phyloP scores from a whole-genome alignment of 192 early-diverging fungal species.

The Backusella macrospora region DNA sequence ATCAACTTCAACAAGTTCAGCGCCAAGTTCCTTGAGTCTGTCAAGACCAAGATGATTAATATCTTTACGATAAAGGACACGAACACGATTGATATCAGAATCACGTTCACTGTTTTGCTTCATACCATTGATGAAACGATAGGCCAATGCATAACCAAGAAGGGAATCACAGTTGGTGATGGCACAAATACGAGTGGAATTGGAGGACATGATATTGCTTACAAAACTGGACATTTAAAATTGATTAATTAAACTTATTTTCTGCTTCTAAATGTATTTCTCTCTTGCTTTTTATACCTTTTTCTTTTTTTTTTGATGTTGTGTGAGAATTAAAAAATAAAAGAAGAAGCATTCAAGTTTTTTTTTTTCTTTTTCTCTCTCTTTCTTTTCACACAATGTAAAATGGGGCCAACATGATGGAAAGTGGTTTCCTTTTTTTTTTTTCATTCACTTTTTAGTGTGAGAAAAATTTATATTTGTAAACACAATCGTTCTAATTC shows the following conservation, averaged over 20 bases:
- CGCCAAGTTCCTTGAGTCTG: constrained; percentile 23
- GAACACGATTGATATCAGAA: constrained; percentile 15
- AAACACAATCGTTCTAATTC: too few relatives aligned
- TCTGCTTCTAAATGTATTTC: not conserved
- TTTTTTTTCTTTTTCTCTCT: not conserved
- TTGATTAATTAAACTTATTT: not conserved
- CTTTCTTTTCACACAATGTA: too few relatives aligned
- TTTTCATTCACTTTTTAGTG: too few relatives aligned
- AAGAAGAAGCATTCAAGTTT: too few relatives aligned
- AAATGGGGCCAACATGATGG: too few relatives aligned
- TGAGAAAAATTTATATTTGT: too few relatives aligned
- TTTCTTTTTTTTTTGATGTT: not conserved
- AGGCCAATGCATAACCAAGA: constrained; percentile 33
- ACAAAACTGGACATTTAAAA: not conserved
- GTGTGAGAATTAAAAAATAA: too few relatives aligned
- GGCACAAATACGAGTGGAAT: constrained; percentile 17
- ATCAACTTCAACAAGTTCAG: constrained; percentile 22
- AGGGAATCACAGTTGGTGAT: constrained; percentile 35
- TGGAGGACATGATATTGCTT: not conserved
- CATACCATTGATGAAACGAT: constrained; percentile 13
- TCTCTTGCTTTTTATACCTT: not conserved
- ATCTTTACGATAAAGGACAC: constrained; percentile 26
- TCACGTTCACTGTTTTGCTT: not conserved
- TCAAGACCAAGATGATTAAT: constrained; percentile 20
- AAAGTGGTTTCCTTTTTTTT: too few relatives aligned